Percentiles rank a stretch among this genome's conserved stretches.
Evolutionary conservation across 1,284 basidiomycete genomes (phyloP).

Genomic region (Sphagnurus paluster): DNA sequence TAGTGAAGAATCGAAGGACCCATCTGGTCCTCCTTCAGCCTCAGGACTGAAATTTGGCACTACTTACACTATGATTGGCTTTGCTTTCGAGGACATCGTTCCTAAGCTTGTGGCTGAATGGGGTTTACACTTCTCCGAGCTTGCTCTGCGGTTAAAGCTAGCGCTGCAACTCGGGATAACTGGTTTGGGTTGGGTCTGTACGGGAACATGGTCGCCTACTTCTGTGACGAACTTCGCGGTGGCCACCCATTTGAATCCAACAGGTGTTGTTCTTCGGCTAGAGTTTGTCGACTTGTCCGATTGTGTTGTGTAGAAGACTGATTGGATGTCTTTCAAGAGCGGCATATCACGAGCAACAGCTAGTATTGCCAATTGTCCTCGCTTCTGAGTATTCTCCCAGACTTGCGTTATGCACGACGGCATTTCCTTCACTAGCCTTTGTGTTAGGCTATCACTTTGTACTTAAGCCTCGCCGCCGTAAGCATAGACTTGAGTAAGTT

Average conservation of each 20-base stretch:
- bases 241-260: slow-evolving; percentile 28
- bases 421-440: slow-evolving; percentile 53
- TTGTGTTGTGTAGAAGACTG: neutral
- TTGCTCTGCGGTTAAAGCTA: slow-evolving; percentile 35
- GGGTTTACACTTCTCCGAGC: slow-evolving; percentile 35
- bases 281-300: slow-evolving; percentile 31
- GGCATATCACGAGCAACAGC: slow-evolving; percentile 27
- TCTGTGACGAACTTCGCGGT: slow-evolving; percentile 29
- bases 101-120: slow-evolving; percentile 37
- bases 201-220: slow-evolving; percentile 34
- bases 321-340: slow-evolving; percentile 20
- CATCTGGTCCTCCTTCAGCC: slow-evolving; percentile 28
- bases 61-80: slow-evolving; percentile 30
- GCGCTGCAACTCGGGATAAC: slow-evolving; percentile 32
- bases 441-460: slow-evolving; percentile 56
- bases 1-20: slow-evolving; percentile 5
- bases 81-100: slow-evolving; percentile 31
- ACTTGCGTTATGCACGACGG: slow-evolving; percentile 41
- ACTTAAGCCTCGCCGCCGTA: slow-evolving; percentile 53
- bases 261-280: slow-evolving; percentile 33
- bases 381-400: slow-evolving; percentile 29
- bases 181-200: slow-evolving; percentile 31
- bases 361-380: slow-evolving; percentile 37
- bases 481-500: slow-evolving; percentile 46
- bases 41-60: slow-evolving; percentile 33